Evolutionary conservation across 2,329 filamentous ascomycete genomes (phyloP), one percentile per base, ranked within the genome.

Genomic region (Pestalotiopsis sp.): DNA sequence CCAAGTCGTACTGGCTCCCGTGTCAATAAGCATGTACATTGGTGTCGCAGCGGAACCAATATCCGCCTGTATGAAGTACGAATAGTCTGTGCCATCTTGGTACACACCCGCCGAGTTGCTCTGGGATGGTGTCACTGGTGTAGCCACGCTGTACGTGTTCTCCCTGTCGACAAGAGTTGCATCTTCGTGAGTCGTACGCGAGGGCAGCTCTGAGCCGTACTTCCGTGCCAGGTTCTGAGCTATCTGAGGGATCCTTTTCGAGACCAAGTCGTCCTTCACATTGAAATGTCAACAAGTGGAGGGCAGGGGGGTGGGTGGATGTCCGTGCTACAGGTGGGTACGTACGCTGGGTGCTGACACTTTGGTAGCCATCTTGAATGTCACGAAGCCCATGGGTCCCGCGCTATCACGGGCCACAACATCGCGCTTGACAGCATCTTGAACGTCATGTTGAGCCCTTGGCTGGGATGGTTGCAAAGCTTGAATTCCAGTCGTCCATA

Each of bases 1-100:
- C 94, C 94, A 97, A 13, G 91, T 94, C 69, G 93, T 94, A 25
- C 87, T 87, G 52, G 90, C 89, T 31, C 90, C 90, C 7, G 90
- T 91, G 76, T 92, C 90, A 68, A 92, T 80, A 31, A 92, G 84
- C 86, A 92, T 87, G 73, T 87, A 88, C 72, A 91, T 73, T 1
- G 84, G 77, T 71, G 86, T 88, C 57, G 80, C 79, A 14, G 82
- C 79, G 3, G 89, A 89, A 14, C 90, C 90, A 17, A 92, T 76
- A 41, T 81, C 74, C 17, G 86, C 87, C 75, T 89, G 79, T 58
- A 89, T 79, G 73, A 92, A 91, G 78, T 92, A 92, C 1, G 89
- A 90, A 72, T 86, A 90, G 75, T 92, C 90, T 17, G 86, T 87
- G 17, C 89, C 90, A 75, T 91, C 89, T 75, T 92, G 90, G 74